Evolutionary conservation across 2,329 filamentous ascomycete genomes (phyloP), one percentile per base, ranked within the genome.

Genomic region (Cercospora sp.): DNA sequence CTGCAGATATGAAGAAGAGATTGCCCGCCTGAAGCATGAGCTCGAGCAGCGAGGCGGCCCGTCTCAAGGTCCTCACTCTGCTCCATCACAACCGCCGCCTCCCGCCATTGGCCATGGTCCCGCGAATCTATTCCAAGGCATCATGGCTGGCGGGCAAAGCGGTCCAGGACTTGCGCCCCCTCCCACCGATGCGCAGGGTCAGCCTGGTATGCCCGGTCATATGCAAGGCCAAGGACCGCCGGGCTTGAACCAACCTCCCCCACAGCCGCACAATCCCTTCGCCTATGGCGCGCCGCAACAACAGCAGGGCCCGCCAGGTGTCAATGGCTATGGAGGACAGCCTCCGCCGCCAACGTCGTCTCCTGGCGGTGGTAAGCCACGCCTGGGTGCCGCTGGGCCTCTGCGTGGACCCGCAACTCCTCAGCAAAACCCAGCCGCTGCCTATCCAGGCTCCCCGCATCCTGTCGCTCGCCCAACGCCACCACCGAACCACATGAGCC

Each of bases 61-160:
- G 71, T 80, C 84, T 45, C 85, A 87, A 73, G 87, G 89, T 72
- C 88, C 90, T 70, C 90, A 93, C 70, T 88, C 88, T 73, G 92
- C 90, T 53, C 91, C 93, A 66, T 89, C 91, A 60, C 92, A 95
- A 81, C 91, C 93, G 70, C 91, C 91, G 69, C 94, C 95, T 40
- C 94, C 90, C 40, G 84, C 92, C 61, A 91, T 98, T 74, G 92
- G 93, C 30, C 91, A 96, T 77, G 94, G 94, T 28, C 89, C 89
- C 66, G 94, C 91, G 79, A 95, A 96, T 77, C 86, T 98, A 49
- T 98, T 99, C 78, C 93, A 93, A 74, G 93, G 93, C 66, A 97
- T 98, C 78, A 98, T 99, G 92, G 89, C 94, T 66, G 94, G 94
- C 72, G 89, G 90, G 75, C 93, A 94, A 82, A 91, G 90, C 75